These are phyloP conservation scores for Phytophthora hybrid DNA, from an alignment of 352 stramenopile species.

Conservation along the genomic window DNA sequence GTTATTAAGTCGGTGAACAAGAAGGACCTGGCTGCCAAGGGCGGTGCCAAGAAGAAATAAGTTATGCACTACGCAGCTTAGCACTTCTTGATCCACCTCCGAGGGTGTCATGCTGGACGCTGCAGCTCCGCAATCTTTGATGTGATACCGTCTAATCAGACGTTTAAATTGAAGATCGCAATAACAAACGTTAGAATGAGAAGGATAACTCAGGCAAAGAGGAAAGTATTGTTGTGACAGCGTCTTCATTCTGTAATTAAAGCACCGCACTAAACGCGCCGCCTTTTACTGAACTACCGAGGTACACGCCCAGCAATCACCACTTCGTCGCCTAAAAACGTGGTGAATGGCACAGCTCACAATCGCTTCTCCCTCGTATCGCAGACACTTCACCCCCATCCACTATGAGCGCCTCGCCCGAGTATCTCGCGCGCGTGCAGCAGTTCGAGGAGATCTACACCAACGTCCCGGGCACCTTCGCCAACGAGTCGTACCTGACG, in stretches of 20 bases:
- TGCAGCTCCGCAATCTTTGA: no score
- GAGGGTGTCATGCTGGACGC: no score
- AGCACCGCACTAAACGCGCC: slow-evolving; percentile 1
- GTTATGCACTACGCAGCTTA: slow-evolving; percentile 27
- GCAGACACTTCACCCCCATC: not conserved
- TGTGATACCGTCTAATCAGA: no score
- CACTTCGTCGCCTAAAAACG: not conserved
- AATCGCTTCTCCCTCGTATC: slow-evolving; percentile 21
- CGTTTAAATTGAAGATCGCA: no score
- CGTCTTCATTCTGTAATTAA: not conserved
- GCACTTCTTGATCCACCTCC: slow-evolving; percentile 28
- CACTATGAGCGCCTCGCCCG: slow-evolving; percentile 38
- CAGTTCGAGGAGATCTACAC: slow-evolving; percentile 44
- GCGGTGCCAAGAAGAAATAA: slow-evolving; percentile 57
- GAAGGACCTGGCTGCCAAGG: slow-evolving; percentile 64
- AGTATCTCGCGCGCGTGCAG: slow-evolving; percentile 50
- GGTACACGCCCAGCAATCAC: slow-evolving; percentile 12
- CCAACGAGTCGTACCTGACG: slow-evolving; percentile 59
- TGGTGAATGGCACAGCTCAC: slow-evolving; percentile 17
- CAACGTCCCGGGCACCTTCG: slow-evolving; percentile 52
- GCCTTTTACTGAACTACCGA: not conserved
- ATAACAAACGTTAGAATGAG: no score
- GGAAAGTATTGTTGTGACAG: not conserved
- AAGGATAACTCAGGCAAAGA: no score
- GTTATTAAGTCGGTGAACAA: slow-evolving; percentile 96